Evolutionary conservation across 257 asterid genomes (phyloP), one percentile per base, ranked within the genome.

Genomic region (Linaria vulgaris): DNA sequence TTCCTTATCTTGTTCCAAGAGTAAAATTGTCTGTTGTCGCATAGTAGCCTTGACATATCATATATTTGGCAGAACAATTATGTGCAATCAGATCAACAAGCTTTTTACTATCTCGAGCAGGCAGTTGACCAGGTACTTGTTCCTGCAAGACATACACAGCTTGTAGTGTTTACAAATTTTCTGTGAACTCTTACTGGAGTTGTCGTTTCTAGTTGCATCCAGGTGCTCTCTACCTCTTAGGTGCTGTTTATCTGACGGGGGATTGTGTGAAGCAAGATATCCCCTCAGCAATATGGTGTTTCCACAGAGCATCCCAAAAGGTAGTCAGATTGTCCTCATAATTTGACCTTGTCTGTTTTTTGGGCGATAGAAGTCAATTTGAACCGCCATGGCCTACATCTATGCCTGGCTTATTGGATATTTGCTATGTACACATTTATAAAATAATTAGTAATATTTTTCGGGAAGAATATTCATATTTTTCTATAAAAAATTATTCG

Each of bases 301-400:
- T 92, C 91, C 94, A 89, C 67, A 80, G 92, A 72, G 99, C 99
- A 68, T 87, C 99, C 21, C 79, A 85, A 74, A 92, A 85, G 97
- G 98, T 91, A 75, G 44, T 31, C 51, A 51, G 27, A 63, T n/a
- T 61, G 16, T 37, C 16, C 45, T 34, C 17, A 39, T 53, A 54
- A 71, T 64, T 20, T 59, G 39, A 39, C 45, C 56, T 19, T 46
- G 11, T 46, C 6, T 27, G 14, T 43, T 44, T 73, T 69, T 56
- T 21, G 19, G 57, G 54, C 41, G 25, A 55, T 39, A 55, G 23
- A 22, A n/a, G 47, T 41, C 23, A 37, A 54, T 56, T 64, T 56
- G 27, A 56, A 44, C 52, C 50, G 50, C 51, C 51, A 6, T 24
- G 45, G 38, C 46, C 38, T 34, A 38, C 31, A 10, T 34, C 65